Conservation (phyloP, 1,284 basidiomycete genomes). For the Somion occarium region DNA sequence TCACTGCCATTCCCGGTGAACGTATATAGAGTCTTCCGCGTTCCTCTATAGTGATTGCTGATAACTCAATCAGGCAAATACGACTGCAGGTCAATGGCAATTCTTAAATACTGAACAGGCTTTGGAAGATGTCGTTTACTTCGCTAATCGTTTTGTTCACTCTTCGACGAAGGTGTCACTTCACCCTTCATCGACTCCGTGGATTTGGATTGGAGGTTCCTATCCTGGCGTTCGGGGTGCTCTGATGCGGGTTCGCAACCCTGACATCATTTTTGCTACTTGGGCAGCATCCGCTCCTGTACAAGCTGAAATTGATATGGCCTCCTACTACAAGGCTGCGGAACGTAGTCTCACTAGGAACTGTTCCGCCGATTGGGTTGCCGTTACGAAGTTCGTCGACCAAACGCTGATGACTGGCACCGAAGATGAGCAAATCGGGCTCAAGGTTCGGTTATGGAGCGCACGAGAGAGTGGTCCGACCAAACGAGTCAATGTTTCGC, state of each 20-base stretch:
- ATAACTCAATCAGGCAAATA: slow-evolving; percentile 27
- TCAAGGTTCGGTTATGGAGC: slow-evolving; percentile 39
- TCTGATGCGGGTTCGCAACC: slow-evolving; percentile 40
- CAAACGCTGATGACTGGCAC: slow-evolving; percentile 31
- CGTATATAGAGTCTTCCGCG: slow-evolving; percentile 22
- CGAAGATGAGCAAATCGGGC: slow-evolving; percentile 27
- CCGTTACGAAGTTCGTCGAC: slow-evolving; percentile 42
- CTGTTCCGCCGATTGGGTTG: slow-evolving; percentile 49
- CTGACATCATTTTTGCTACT: slow-evolving; percentile 39
- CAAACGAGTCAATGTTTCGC: slow-evolving; percentile 32
- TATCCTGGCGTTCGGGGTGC: slow-evolving; percentile 41
- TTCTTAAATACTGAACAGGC: slow-evolving; percentile 56
- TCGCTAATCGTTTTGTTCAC: slow-evolving; percentile 41
- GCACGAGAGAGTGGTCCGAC: slow-evolving; percentile 38
- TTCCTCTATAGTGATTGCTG: background rate
- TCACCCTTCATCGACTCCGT: slow-evolving; percentile 39
- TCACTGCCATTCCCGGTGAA: slow-evolving; percentile 49
- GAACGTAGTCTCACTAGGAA: slow-evolving; percentile 47
- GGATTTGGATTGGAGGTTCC: slow-evolving; percentile 46
- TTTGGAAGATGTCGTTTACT: slow-evolving; percentile 53
- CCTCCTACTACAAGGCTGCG: slow-evolving; percentile 45
- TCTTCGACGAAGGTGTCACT: slow-evolving; percentile 18
- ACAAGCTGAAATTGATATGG: slow-evolving; percentile 46
- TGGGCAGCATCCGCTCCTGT: slow-evolving; percentile 50
- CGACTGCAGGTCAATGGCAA: slow-evolving; percentile 47